Conservation (phyloP, 441 rosid genomes). For the Geranium incanum region DNA sequence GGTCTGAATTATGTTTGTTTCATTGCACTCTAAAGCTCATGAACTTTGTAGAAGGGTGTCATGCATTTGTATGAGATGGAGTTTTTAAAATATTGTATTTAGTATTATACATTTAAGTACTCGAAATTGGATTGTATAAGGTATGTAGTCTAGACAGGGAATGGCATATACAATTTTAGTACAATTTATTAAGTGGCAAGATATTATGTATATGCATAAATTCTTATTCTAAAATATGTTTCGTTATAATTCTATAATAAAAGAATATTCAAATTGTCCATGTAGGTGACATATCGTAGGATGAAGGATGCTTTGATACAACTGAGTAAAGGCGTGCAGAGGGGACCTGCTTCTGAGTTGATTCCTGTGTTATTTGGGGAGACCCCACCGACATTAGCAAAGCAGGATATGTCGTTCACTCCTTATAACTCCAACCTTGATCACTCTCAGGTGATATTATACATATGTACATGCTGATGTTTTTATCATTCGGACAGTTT, state of each 20-base stretch:
- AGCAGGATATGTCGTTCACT: conserved; percentile 48
- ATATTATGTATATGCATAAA: conserved; percentile 10
- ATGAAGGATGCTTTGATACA: conserved; percentile 87
- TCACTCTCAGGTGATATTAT: conserved; percentile 61
- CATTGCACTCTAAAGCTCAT: neutral
- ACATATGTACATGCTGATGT: neutral
- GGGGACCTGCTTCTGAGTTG: conserved; percentile 81
- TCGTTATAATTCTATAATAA: conserved; percentile 3
- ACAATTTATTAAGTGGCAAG: neutral
- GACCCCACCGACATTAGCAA: conserved; percentile 43
- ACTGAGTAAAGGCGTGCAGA: conserved; percentile 75
- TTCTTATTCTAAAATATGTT: conserved; percentile 3
- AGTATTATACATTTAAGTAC: neutral
- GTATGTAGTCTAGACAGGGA: neutral
- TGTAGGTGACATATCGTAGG: conserved; percentile 78
- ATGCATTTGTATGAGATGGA: neutral
- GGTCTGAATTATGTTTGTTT: neutral
- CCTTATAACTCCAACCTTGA: conserved; percentile 73
- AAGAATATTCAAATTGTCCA: conserved; percentile 4
- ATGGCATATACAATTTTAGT: neutral
- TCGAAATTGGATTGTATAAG: conserved; percentile 5
- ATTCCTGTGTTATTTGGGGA: conserved; percentile 87
- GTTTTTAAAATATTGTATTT: conserved; percentile 7
- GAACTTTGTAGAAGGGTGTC: neutral
- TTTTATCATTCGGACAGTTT: neutral